Percentiles rank a stretch among this genome's conserved stretches.
Evolutionary conservation across 2,329 filamentous ascomycete species (phyloP).

Genomic region (Talaromyces verruculosus): DNA sequence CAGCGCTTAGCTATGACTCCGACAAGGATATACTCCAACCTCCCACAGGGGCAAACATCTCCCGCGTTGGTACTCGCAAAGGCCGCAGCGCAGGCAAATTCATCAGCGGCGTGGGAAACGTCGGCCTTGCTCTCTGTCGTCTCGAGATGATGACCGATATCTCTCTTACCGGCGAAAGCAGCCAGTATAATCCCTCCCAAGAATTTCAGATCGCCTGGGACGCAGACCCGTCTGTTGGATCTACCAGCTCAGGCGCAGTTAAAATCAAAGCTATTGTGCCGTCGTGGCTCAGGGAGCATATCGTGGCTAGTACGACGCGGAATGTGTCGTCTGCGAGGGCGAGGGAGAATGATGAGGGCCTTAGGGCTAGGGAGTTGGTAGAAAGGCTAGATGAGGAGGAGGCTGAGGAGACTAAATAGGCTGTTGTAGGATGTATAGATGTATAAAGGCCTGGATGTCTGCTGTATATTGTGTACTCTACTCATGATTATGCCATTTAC

Average conservation of each 20-base stretch:
- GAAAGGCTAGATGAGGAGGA: slow-evolving; percentile 41
- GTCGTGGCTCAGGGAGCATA: slow-evolving; percentile 62
- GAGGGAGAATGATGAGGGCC: slow-evolving; percentile 29
- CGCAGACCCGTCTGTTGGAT: slow-evolving; percentile 36
- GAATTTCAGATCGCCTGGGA: slow-evolving; percentile 62
- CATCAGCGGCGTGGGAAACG: slow-evolving; percentile 74
- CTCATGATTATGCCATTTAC: neutral
- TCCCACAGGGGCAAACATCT: slow-evolving; percentile 53
- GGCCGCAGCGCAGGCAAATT: slow-evolving; percentile 77
- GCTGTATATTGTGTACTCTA: slow-evolving; percentile 5
- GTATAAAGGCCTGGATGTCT: no score
- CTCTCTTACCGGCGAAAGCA: slow-evolving; percentile 65
- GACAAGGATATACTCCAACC: slow-evolving; percentile 32
- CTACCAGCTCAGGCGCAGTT: slow-evolving; percentile 39
- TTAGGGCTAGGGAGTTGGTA: slow-evolving; percentile 38
- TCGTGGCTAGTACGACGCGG: slow-evolving; percentile 41
- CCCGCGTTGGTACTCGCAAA: slow-evolving; percentile 51
- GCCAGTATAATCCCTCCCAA: slow-evolving; percentile 59
- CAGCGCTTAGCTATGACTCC: slow-evolving; percentile 40
- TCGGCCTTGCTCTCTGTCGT: slow-evolving; percentile 83
- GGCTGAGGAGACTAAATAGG: slow-evolving; percentile 18
- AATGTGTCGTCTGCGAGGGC: slow-evolving; percentile 25
- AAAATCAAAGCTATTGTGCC: slow-evolving; percentile 80
- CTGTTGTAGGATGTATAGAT: neutral
- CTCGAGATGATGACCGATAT: slow-evolving; percentile 89